Percentiles rank a stretch among this genome's conserved stretches.
Conservation (phyloP, 805 yeast genomes). For the Candida oleophila region DNA sequence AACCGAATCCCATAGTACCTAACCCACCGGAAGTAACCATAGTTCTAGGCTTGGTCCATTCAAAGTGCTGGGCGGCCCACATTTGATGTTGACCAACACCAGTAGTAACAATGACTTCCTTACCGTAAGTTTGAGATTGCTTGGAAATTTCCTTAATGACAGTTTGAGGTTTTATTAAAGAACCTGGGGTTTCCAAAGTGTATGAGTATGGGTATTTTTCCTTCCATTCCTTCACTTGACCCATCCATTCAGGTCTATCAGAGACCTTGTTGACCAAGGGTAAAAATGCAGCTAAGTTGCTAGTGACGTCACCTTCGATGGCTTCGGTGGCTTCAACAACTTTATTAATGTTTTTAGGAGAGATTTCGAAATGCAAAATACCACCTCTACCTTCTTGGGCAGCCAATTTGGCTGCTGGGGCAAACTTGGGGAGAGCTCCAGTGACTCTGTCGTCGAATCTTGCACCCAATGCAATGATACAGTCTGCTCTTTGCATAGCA, state of each 20-base stretch:
- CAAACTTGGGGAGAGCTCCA: constrained; percentile 78
- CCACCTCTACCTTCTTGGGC: constrained; percentile 91
- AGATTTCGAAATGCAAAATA: constrained; percentile 92
- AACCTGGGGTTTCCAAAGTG: constrained; percentile 75
- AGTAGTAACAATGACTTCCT: constrained; percentile 85
- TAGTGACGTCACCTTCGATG: constrained; percentile 91
- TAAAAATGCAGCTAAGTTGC: constrained; percentile 68
- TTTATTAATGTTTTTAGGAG: constrained; percentile 96
- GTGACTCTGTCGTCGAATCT: constrained; percentile 99
- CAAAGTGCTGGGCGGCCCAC: constrained; percentile 99
- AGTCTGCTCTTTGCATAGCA: constrained; percentile 91
- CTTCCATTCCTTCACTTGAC: constrained; percentile 77
- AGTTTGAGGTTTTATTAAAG: constrained; percentile 89
- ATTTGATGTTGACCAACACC: constrained; percentile 99
- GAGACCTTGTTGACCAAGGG: constrained; percentile 66
- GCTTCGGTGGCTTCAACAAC: constrained; percentile 96
- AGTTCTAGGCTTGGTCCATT: constrained; percentile 89
- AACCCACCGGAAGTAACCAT: constrained; percentile 98
- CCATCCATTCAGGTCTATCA: constrained; percentile 79
- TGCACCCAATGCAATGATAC: constrained; percentile 93
- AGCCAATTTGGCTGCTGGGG: constrained; percentile 90
- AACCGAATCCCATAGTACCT: constrained; percentile 98
- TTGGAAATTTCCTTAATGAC: constrained; percentile 75
- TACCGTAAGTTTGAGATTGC: constrained; percentile 60
- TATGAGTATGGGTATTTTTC: constrained; percentile 81